Conservation (phyloP, 2,329 filamentous ascomycete genomes). For the Phoma sp. region DNA sequence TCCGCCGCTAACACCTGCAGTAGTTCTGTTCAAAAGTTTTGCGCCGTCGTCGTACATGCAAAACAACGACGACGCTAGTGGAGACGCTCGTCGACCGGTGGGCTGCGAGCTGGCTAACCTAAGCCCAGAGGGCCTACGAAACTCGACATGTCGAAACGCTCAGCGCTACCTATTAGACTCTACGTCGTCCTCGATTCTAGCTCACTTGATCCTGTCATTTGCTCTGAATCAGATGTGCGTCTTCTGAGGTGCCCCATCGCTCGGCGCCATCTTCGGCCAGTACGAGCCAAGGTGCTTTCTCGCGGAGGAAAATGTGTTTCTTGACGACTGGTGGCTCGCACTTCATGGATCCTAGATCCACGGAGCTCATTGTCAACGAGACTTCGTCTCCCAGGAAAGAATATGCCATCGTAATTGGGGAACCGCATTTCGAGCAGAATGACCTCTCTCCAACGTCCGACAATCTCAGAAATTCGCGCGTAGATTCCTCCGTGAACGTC, state of each 20-base stretch:
- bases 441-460: conserved; percentile 52
- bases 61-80: conserved; percentile 9
- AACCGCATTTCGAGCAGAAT: conserved; percentile 56
- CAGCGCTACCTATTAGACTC: background rate
- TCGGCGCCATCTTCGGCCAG: conserved; percentile 39
- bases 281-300: conserved; percentile 44
- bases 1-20: conserved; percentile 7
- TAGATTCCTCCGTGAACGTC: conserved; percentile 40
- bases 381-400: conserved; percentile 40
- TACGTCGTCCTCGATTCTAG: no score
- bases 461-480: conserved; percentile 43
- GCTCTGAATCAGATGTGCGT: conserved; percentile 24
- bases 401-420: conserved; percentile 55
- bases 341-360: conserved; percentile 51
- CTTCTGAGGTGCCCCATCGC: conserved; percentile 28
- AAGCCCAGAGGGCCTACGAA: background rate
- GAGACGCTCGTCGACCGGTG: background rate
- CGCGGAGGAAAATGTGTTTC: conserved; percentile 55
- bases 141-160: background rate
- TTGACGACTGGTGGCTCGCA: conserved; percentile 37
- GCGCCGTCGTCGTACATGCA: conserved; percentile 1
- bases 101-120: conserved; percentile 7
- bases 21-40: conserved; percentile 1
- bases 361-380: conserved; percentile 49
- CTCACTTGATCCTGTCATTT: background rate